These are phyloP conservation scores for Brasenia schreberi DNA, from an alignment of 164 flowering plant species.

Conservation along the genomic window DNA sequence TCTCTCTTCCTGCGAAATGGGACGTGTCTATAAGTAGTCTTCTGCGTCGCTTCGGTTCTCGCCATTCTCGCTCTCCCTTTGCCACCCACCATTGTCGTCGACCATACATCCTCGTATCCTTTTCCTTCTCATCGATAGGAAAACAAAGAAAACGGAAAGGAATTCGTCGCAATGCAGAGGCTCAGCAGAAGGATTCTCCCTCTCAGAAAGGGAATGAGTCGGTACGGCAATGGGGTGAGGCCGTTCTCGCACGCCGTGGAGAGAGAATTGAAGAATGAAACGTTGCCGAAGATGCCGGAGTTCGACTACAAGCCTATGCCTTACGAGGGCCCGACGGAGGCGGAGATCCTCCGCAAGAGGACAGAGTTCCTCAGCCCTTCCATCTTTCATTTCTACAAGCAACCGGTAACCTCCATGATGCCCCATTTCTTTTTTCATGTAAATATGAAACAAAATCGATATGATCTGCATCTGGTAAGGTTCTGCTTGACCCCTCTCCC, in stretches of 20 bases:
- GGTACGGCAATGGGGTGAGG: neutral
- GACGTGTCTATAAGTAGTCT: too few species aligned
- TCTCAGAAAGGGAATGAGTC: neutral
- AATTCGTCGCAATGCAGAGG: neutral
- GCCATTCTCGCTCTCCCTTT: neutral
- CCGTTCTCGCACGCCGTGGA: neutral
- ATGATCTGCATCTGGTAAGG: too few species aligned
- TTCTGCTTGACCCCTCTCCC: too few species aligned
- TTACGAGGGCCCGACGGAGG: conserved; percentile 65
- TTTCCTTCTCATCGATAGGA: neutral
- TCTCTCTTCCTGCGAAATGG: neutral
- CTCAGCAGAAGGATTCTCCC: neutral
- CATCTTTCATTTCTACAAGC: conserved; percentile 47
- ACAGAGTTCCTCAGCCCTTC: conserved; percentile 74
- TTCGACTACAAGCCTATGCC: conserved; percentile 86
- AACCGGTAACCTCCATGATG: conserved; percentile 34
- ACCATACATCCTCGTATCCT: neutral
- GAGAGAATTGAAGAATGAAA: neutral
- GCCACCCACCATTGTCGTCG: neutral
- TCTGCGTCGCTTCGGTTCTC: neutral
- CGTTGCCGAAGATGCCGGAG: conserved; percentile 52
- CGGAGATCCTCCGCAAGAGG: conserved; percentile 58
- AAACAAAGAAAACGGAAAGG: neutral
- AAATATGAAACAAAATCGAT: too few species aligned
- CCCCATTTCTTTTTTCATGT: neutral